phyloP scores from a whole-genome alignment of 345 rosid genomes.

The Sapria himalayana region DNA sequence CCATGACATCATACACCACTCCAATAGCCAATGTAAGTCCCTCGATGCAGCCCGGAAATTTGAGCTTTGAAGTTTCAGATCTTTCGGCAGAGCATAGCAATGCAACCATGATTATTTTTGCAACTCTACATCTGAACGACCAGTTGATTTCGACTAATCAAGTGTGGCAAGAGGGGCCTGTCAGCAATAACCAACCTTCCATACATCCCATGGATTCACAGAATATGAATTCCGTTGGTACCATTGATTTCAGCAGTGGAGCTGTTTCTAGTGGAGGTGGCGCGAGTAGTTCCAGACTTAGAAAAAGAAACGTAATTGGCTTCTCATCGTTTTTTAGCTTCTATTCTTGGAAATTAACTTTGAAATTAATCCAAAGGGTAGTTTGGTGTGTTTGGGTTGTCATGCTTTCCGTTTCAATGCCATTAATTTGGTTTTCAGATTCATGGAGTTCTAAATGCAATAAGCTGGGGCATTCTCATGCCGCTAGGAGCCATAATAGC shows the following conservation, averaged over 20 bases:
- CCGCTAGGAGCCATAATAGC: slow-evolving; percentile 61
- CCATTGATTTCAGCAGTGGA: slow-evolving; percentile 29
- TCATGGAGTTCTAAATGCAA: slow-evolving; percentile 66
- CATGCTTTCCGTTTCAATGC: not conserved
- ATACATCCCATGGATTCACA: not conserved
- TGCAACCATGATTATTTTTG: slow-evolving; percentile 36
- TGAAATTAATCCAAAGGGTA: not conserved
- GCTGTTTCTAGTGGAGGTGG: slow-evolving; percentile 11
- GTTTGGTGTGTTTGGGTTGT: not conserved
- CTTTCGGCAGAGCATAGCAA: slow-evolving; percentile 12
- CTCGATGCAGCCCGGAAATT: slow-evolving; percentile 4
- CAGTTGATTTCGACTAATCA: slow-evolving; percentile 17
- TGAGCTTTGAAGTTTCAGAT: slow-evolving; percentile 27
- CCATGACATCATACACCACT: slow-evolving; percentile 20
- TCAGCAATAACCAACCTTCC: slow-evolving; percentile 8
- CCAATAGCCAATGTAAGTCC: not conserved
- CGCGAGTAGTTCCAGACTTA: slow-evolving; percentile 15
- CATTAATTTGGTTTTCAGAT: slow-evolving; percentile 16
- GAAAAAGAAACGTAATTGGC: slow-evolving; percentile 52
- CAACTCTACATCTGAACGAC: slow-evolving; percentile 25
- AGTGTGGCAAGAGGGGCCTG: slow-evolving; percentile 53
- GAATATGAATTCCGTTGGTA: slow-evolving; percentile 14
- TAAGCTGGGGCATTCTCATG: slow-evolving; percentile 79
- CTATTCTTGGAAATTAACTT: not conserved
- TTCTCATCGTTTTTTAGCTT: not conserved